Percentiles rank a stretch among this genome's conserved stretches.
Conservation (phyloP, 2,329 filamentous ascomycete genomes). For the Calonectria pseudoturangicola region DNA sequence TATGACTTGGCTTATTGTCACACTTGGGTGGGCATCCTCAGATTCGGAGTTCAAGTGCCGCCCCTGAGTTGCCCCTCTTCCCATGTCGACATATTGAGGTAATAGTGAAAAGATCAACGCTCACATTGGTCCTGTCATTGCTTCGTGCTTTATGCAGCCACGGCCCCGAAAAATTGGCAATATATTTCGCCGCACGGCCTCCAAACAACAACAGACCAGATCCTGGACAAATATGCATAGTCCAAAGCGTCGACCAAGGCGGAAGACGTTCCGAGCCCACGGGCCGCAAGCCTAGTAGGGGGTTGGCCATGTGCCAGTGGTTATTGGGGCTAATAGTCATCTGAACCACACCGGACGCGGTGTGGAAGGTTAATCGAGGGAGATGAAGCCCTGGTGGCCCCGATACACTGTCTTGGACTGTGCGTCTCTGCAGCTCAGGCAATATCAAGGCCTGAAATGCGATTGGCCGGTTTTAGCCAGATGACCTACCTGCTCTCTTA, state of each 20-base stretch:
- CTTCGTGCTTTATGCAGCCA: no score
- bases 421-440: slow-evolving; percentile 19
- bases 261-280: slow-evolving; percentile 19
- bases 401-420: background rate
- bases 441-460: background rate
- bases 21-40: no score
- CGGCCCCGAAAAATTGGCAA: background rate
- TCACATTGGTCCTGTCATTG: background rate
- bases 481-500: slow-evolving; percentile 20
- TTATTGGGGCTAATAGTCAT: background rate
- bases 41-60: no score
- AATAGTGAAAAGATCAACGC: background rate
- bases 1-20: no score
- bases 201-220: background rate
- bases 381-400: slow-evolving; percentile 3
- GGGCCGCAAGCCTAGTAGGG: slow-evolving; percentile 1
- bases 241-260: background rate
- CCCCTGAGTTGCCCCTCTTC: no score
- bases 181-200: background rate
- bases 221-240: background rate
- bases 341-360: background rate
- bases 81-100: background rate
- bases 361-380: slow-evolving; percentile 1
- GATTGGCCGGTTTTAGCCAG: background rate
- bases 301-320: background rate